Conservation (phyloP, 805 yeast genomes). For the Saccharomyces mikatae region DNA sequence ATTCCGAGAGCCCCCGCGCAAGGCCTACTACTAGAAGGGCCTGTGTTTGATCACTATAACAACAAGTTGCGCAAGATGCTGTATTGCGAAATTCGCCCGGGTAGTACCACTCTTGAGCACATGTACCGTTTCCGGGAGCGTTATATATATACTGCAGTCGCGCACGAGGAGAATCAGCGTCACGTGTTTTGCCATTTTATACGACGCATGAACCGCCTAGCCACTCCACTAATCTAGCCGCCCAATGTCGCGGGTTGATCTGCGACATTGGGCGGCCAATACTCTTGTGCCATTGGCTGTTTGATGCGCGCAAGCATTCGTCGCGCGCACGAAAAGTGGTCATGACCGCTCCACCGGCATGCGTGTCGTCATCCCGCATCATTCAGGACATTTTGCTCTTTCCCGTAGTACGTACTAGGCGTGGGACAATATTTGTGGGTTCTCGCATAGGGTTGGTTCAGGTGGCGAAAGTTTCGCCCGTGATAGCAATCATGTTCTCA, state of each 20-base stretch:
- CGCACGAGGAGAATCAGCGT: background rate
- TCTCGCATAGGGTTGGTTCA: background rate
- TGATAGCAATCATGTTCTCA: background rate
- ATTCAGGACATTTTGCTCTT: background rate
- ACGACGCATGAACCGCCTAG: background rate
- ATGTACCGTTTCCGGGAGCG: background rate
- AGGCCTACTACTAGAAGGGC: constrained; percentile 75
- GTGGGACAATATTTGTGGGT: background rate
- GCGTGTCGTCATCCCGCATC: background rate
- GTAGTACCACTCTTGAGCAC: constrained; percentile 74
- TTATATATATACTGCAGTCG: background rate
- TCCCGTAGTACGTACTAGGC: background rate
- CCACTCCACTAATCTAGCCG: background rate
- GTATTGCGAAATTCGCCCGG: constrained; percentile 1
- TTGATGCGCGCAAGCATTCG: background rate
- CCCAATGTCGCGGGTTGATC: background rate
- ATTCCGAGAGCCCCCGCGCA: constrained; percentile 92
- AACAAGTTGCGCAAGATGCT: constrained; percentile 55
- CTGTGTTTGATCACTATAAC: constrained; percentile 75
- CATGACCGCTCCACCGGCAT: background rate
- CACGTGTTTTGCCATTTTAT: background rate
- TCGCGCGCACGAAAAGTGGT: background rate
- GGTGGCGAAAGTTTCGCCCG: background rate
- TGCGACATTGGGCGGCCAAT: background rate
- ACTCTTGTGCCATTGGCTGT: background rate